phyloP scores from a whole-genome alignment of 73 alveolate species.

The Breviolum minutum region DNA sequence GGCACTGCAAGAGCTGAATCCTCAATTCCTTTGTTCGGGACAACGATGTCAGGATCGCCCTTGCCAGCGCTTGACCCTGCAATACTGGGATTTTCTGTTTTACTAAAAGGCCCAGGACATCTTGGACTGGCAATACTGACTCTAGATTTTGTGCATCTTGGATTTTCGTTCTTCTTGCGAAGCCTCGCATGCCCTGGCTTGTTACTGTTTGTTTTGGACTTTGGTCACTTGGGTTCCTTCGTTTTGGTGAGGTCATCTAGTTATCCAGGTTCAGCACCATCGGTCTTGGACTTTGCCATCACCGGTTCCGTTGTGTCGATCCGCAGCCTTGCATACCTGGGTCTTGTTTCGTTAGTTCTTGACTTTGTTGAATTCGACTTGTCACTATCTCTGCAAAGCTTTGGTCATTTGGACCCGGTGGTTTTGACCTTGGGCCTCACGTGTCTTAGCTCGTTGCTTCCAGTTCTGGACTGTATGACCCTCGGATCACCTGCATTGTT shows the following conservation, averaged over 20 bases:
- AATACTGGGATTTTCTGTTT: neutral
- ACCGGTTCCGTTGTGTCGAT: neutral
- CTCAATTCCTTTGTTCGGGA: neutral
- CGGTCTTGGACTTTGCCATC: constrained; percentile 4
- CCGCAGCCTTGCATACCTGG: neutral
- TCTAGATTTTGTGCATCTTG: constrained; percentile 32
- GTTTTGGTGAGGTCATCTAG: neutral
- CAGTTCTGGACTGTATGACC: neutral
- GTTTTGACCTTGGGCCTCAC: neutral
- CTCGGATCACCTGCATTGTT: neutral
- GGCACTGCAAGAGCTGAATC: neutral
- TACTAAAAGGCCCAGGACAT: neutral
- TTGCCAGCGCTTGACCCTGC: constrained; percentile 50
- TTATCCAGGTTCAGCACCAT: neutral
- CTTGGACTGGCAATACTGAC: neutral
- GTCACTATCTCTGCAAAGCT: neutral
- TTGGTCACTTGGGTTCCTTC: constrained; percentile 36
- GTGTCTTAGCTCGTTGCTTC: neutral
- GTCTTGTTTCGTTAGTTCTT: neutral
- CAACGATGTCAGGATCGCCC: neutral
- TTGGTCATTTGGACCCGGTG: neutral
- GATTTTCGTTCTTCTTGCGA: neutral
- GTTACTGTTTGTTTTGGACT: neutral
- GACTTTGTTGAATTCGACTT: constrained; percentile 15
- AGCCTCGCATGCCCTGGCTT: constrained; percentile 7